A percentile compares a stretch with the other conserved stretches of the same genome.
phyloP scores from a whole-genome alignment of 331 rosid genomes.

The Cydonia oblonga region DNA sequence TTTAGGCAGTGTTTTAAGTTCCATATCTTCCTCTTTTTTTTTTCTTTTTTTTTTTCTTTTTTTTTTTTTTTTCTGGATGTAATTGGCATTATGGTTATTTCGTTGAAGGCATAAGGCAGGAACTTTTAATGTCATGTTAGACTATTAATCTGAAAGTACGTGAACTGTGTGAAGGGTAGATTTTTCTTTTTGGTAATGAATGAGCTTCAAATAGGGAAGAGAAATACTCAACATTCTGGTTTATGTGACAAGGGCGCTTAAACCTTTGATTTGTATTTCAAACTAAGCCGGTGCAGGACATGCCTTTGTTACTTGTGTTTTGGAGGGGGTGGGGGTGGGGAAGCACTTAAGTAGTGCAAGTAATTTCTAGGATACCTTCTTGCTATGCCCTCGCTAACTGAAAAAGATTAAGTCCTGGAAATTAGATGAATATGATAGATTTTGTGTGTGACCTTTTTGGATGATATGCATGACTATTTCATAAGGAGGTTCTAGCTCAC shows the following conservation, averaged over 20 bases:
- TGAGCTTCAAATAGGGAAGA: too few relatives aligned
- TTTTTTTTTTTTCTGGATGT: not conserved
- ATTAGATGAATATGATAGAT: not conserved
- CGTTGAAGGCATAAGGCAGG: not conserved
- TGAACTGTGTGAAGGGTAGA: not conserved
- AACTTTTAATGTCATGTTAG: not conserved
- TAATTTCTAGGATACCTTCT: not conserved
- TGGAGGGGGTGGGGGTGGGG: too few relatives aligned
- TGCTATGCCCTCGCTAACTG: not conserved
- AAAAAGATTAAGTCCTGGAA: not conserved
- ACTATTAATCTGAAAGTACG: not conserved
- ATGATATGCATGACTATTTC: not conserved
- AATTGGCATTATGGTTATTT: not conserved
- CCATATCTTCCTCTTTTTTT: not conserved
- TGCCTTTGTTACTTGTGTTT: not conserved
- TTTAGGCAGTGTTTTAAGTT: not conserved
- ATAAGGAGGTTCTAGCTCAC: not conserved
- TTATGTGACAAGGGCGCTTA: too few relatives aligned
- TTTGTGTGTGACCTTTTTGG: not conserved
- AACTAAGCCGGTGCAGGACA: too few relatives aligned
- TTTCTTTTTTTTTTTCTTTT: too few relatives aligned
- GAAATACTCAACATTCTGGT: too few relatives aligned
- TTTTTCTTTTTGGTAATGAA: not conserved
- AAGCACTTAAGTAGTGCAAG: not conserved
- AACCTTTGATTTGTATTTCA: too few relatives aligned